Evolutionary conservation across 78 protist species (phyloP).

Genomic region (Polysphondylium violaceum): DNA sequence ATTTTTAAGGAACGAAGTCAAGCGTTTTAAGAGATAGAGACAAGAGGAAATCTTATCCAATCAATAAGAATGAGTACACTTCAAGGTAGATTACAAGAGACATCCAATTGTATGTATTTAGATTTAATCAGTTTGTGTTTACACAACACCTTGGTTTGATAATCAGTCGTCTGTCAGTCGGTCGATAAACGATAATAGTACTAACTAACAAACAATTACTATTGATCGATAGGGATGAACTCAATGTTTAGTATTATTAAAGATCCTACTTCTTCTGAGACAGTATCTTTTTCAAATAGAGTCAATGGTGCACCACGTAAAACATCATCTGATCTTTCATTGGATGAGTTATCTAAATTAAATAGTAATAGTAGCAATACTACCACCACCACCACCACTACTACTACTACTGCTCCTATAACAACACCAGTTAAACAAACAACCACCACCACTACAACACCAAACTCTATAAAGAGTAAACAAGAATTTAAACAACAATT

Average conservation of each 20-base stretch:
- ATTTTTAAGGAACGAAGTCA: too few species aligned
- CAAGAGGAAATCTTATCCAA: too few species aligned
- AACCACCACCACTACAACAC: neutral
- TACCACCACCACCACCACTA: neutral
- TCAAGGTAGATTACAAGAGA: conserved; percentile 31
- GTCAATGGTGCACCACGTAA: conserved; percentile 1
- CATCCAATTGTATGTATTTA: conserved; percentile 22
- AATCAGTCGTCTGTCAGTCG: too few species aligned
- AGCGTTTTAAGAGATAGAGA: too few species aligned
- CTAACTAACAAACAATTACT: neutral
- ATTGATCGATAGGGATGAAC: conserved; percentile 23
- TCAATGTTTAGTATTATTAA: conserved; percentile 36
- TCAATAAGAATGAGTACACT: neutral
- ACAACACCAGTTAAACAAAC: neutral
- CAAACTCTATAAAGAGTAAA: conserved; percentile 3
- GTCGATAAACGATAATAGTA: neutral
- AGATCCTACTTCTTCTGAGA: conserved; percentile 34
- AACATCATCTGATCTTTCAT: neutral
- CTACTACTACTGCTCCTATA: neutral
- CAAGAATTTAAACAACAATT: conserved; percentile 15
- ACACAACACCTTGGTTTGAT: too few species aligned
- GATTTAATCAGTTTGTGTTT: neutral
- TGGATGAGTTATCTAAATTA: neutral
- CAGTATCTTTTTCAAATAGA: conserved; percentile 34
- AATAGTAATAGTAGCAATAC: neutral